phyloP scores from a whole-genome alignment of 2,329 filamentous ascomycete genomes.

The Botrytis medusae region DNA sequence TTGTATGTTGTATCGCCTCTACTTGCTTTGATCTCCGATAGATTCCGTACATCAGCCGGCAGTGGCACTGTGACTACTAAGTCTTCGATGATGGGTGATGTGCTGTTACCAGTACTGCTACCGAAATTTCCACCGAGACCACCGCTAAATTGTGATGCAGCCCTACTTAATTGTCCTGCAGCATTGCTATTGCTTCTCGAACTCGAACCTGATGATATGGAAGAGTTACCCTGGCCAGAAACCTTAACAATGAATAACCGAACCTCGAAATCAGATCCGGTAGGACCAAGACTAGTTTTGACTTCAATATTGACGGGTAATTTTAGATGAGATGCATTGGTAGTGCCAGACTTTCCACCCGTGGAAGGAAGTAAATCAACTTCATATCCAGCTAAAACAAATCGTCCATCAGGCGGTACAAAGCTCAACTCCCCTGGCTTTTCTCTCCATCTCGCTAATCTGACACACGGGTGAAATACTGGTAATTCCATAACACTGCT shows the following conservation, averaged over 20 bases:
- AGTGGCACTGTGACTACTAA: constrained; percentile 77
- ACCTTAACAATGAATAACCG: constrained; percentile 69
- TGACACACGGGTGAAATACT: constrained; percentile 94
- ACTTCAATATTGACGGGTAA: constrained; percentile 81
- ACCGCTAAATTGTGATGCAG: constrained; percentile 48
- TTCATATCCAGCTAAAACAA: constrained; percentile 91
- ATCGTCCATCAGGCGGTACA: constrained; percentile 89
- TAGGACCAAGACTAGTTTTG: constrained; percentile 72
- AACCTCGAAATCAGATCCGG: constrained; percentile 86
- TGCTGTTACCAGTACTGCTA: constrained; percentile 46
- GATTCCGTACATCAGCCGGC: constrained; percentile 74
- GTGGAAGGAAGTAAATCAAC: constrained; percentile 81
- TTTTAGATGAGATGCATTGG: constrained; percentile 63
- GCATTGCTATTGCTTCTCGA: constrained; percentile 40
- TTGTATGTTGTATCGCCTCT: constrained; percentile 83
- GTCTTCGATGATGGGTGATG: constrained; percentile 65
- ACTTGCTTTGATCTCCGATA: constrained; percentile 77
- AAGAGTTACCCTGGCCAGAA: constrained; percentile 49
- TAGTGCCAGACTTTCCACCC: constrained; percentile 54
- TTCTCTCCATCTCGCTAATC: constrained; percentile 86
- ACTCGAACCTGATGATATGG: constrained; percentile 42
- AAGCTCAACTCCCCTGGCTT: constrained; percentile 91
- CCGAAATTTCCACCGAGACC: constrained; percentile 41
- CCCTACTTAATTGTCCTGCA: constrained; percentile 42
- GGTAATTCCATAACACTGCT: constrained; percentile 77